Conservation (phyloP, 257 asterid genomes). For the Capsicum rhomboideum region DNA sequence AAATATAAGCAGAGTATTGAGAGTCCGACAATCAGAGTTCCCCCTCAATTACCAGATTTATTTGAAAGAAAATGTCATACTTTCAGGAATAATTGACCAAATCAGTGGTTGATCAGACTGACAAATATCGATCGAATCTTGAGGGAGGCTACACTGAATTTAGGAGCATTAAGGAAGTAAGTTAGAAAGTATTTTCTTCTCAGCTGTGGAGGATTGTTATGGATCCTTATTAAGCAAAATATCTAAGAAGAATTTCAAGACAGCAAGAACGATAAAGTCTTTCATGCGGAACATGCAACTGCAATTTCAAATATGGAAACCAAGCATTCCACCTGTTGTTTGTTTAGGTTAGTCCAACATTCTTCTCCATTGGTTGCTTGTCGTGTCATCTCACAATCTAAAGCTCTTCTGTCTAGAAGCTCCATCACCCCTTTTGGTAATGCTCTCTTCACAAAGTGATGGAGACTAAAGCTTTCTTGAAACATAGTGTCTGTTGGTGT, state of each 20-base stretch:
- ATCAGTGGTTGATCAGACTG: no score
- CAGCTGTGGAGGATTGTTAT: no score
- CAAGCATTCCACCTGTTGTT: not conserved
- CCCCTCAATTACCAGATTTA: no score
- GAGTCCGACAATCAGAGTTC: not conserved
- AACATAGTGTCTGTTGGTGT: conserved; percentile 21
- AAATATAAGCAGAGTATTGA: not conserved
- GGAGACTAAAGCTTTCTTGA: conserved; percentile 14
- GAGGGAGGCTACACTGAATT: no score
- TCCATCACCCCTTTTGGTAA: conserved; percentile 1
- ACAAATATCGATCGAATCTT: no score
- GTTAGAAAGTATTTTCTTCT: no score
- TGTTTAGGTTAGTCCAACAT: not conserved
- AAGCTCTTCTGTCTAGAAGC: conserved; percentile 16
- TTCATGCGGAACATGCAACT: conserved; percentile 4
- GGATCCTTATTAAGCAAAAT: no score
- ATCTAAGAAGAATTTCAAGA: no score
- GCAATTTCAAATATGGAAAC: conserved; percentile 6
- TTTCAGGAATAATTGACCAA: no score
- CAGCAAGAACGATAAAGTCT: no score
- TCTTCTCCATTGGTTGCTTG: not conserved
- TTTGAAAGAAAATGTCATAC: no score
- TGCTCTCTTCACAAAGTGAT: conserved; percentile 1
- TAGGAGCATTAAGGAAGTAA: no score
- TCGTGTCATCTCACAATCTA: not conserved